Evolutionary conservation across 2,329 filamentous ascomycete species (phyloP).

Genomic region (Alternaria tenuissima): DNA sequence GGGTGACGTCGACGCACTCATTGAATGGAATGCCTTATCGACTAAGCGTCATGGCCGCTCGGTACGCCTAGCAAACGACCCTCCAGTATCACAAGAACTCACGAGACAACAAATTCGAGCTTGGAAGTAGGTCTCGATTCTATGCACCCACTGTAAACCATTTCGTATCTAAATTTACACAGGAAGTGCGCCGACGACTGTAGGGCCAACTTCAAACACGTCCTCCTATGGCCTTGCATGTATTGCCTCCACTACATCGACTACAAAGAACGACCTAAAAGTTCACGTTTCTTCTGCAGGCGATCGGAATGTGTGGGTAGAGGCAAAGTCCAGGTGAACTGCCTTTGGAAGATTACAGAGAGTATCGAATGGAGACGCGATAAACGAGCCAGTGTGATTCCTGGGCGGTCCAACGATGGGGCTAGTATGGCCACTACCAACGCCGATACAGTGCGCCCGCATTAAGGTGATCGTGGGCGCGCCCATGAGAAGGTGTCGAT

Average conservation of each 20-base stretch:
- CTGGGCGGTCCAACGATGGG: neutral
- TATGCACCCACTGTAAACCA: neutral
- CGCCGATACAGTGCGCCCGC: neutral
- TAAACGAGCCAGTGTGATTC: neutral
- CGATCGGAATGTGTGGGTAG: neutral
- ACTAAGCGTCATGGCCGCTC: neutral
- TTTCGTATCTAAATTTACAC: accelerated
- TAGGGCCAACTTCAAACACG: neutral
- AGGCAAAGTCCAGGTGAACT: conserved; percentile 7
- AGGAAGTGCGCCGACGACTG: neutral
- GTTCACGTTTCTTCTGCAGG: conserved; percentile 1
- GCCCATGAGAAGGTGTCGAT: neutral
- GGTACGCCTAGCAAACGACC: neutral
- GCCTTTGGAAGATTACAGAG: neutral
- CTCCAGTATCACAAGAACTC: neutral
- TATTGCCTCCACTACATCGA: conserved; percentile 6
- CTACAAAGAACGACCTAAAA: neutral
- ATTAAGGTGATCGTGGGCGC: neutral
- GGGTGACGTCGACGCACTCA: neutral
- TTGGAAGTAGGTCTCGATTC: conserved; percentile 3
- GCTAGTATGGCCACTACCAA: neutral
- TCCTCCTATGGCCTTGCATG: conserved; percentile 15
- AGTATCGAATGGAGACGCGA: neutral
- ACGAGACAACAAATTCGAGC: neutral
- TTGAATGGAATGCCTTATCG: neutral